Evolutionary conservation across 2,329 filamentous ascomycete genomes (phyloP).

Genomic region (Beauveria scarabaeidicola): DNA sequence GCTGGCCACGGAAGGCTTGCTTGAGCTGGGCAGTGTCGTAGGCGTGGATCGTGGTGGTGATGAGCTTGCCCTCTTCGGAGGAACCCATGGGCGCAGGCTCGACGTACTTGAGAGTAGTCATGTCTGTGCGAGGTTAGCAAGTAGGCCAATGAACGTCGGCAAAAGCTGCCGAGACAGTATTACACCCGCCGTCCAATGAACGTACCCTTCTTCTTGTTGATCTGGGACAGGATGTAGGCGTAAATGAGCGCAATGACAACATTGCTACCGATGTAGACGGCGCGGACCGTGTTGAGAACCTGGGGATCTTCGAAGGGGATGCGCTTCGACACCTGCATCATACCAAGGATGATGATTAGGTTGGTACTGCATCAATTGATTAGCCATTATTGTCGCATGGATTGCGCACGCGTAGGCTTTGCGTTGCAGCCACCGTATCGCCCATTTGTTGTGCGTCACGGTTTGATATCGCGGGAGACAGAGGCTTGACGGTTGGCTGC

Average conservation of each 20-base stretch:
- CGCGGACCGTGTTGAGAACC: conserved; percentile 48
- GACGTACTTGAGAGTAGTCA: conserved; percentile 97
- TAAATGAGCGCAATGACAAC: conserved; percentile 78
- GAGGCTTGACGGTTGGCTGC: not conserved
- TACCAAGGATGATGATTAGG: conserved; percentile 87
- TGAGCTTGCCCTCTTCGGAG: conserved; percentile 87
- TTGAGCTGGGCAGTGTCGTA: conserved; percentile 87
- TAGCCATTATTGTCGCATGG: not conserved
- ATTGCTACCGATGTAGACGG: conserved; percentile 53
- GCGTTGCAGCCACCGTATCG: not conserved
- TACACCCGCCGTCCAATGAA: conserved; percentile 17
- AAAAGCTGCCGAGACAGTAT: not conserved
- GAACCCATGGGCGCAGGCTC: conserved; percentile 91
- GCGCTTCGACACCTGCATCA: conserved; percentile 98
- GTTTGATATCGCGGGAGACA: not conserved
- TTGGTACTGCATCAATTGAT: conserved; percentile 57
- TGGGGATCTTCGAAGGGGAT: conserved; percentile 82
- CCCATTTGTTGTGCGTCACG: not conserved
- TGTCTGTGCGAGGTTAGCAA: conserved; percentile 46
- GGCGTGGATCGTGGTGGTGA: conserved; percentile 91
- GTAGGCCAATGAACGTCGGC: not conserved
- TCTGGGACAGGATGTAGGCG: conserved; percentile 72
- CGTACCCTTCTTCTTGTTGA: conserved; percentile 95
- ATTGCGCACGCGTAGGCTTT: not conserved
- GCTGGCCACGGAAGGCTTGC: conserved; percentile 75